These are phyloP conservation scores for Flaveria trinervia DNA, from an alignment of 129 eudicot species.

Conservation along the genomic window DNA sequence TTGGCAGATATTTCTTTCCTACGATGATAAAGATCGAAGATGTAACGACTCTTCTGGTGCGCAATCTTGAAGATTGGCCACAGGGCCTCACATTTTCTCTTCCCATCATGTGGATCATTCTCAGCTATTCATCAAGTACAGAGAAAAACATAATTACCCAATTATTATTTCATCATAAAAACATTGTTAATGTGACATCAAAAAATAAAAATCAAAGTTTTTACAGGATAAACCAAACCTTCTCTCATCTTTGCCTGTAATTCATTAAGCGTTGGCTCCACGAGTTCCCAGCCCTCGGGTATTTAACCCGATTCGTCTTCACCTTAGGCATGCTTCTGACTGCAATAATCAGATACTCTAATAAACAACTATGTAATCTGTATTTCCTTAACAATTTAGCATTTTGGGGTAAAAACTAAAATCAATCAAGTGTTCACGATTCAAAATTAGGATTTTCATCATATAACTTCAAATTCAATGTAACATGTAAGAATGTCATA, in stretches of 20 bases:
- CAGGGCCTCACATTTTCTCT: constrained; percentile 77
- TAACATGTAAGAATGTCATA: background rate
- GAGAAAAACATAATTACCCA: background rate
- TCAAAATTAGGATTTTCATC: constrained; percentile 29
- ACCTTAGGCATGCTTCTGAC: constrained; percentile 66
- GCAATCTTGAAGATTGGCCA: constrained; percentile 95
- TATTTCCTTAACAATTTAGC: too few relatives aligned
- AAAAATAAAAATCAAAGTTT: background rate
- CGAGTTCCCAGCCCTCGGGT: constrained; percentile 82
- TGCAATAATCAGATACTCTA: constrained; percentile 29
- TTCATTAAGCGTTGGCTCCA: constrained; percentile 72
- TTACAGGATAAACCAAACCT: constrained; percentile 37
- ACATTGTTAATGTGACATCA: background rate
- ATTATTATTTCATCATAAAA: background rate
- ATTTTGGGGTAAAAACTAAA: too few relatives aligned
- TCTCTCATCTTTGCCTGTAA: constrained; percentile 44
- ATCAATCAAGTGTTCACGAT: background rate
- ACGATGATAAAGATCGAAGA: constrained; percentile 73
- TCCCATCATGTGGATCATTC: constrained; percentile 84
- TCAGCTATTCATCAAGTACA: constrained; percentile 48
- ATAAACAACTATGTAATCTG: background rate
- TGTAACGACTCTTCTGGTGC: constrained; percentile 84
- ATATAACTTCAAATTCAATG: constrained; percentile 15
- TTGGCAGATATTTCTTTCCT: constrained; percentile 84
- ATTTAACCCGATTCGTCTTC: constrained; percentile 72